phyloP scores from a whole-genome alignment of 192 early-diverging fungal genomes.

The Paraglomus occultum region DNA sequence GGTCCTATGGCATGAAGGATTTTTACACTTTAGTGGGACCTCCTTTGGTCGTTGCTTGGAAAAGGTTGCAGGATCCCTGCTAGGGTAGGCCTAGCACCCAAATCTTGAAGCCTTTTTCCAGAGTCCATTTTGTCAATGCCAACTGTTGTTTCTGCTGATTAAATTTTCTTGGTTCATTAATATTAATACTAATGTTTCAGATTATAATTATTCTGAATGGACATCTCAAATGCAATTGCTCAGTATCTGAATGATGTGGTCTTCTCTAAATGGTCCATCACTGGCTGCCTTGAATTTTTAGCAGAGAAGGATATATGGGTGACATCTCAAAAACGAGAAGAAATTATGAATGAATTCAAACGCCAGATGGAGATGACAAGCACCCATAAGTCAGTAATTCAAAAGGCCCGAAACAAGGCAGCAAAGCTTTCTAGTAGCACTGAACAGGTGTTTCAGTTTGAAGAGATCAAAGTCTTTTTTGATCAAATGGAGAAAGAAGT shows the following conservation, averaged over 20 bases:
- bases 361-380: conserved; percentile 18
- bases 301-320: neutral
- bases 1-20: no score
- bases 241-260: neutral
- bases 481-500: conserved; percentile 20
- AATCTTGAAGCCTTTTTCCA: conserved; percentile 8
- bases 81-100: no score
- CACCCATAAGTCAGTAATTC: conserved; percentile 14
- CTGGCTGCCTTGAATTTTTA: conserved; percentile 10
- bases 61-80: no score
- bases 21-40: no score
- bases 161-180: neutral
- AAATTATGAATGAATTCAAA: conserved; percentile 21
- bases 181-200: no score
- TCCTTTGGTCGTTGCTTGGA: no score
- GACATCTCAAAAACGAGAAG: conserved; percentile 9
- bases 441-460: conserved; percentile 1
- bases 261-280: conserved; percentile 11
- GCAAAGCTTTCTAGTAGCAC: conserved; percentile 12
- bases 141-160: neutral
- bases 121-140: conserved; percentile 13
- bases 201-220: neutral
- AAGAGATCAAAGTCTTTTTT: conserved; percentile 13
- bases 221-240: neutral
- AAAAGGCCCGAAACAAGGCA: neutral